A percentile compares a stretch with the other conserved stretches of the same genome.
These are phyloP conservation scores for Globisporangium solare DNA, from an alignment of 352 stramenopile species.

Conservation along the genomic window DNA sequence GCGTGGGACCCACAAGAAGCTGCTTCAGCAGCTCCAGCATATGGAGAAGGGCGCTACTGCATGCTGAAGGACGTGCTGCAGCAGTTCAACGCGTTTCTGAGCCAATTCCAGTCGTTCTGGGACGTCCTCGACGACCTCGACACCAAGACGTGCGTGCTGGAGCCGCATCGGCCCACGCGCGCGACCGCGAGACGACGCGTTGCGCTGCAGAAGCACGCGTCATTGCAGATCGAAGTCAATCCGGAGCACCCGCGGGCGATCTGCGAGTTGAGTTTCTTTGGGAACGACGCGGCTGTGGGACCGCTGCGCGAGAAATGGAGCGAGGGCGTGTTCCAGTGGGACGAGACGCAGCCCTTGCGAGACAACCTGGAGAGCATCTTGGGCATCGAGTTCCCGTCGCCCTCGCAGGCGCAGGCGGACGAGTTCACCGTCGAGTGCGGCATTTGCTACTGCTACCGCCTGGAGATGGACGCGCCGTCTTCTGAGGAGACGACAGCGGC, in stretches of 20 bases:
- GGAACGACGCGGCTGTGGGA: slow-evolving; percentile 50
- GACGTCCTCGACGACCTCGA: slow-evolving; percentile 73
- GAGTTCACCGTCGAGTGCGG: slow-evolving; percentile 84
- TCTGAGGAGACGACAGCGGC: neutral
- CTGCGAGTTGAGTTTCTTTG: slow-evolving; percentile 74
- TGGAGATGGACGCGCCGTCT: slow-evolving; percentile 31
- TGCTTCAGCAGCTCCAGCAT: no score
- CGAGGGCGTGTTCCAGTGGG: slow-evolving; percentile 50
- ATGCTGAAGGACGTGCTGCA: slow-evolving; percentile 19
- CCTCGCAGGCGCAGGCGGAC: slow-evolving; percentile 35
- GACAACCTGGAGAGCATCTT: slow-evolving; percentile 69
- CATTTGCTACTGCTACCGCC: slow-evolving; percentile 86
- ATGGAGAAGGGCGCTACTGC: neutral
- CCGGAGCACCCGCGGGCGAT: slow-evolving; percentile 31
- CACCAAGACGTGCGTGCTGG: slow-evolving; percentile 64
- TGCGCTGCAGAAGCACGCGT: slow-evolving; percentile 62
- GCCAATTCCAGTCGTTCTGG: slow-evolving; percentile 75
- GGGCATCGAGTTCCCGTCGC: slow-evolving; percentile 56
- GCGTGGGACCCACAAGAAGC: neutral
- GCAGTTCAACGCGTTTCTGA: slow-evolving; percentile 46
- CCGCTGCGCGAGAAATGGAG: slow-evolving; percentile 56
- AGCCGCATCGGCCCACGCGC: slow-evolving; percentile 64
- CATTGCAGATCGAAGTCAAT: slow-evolving; percentile 70
- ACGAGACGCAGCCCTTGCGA: slow-evolving; percentile 40
- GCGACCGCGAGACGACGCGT: slow-evolving; percentile 57